Base-by-base conservation (phyloP, 1,284 basidiomycete genomes). In the Moesziomyces globuligerus region DNA sequence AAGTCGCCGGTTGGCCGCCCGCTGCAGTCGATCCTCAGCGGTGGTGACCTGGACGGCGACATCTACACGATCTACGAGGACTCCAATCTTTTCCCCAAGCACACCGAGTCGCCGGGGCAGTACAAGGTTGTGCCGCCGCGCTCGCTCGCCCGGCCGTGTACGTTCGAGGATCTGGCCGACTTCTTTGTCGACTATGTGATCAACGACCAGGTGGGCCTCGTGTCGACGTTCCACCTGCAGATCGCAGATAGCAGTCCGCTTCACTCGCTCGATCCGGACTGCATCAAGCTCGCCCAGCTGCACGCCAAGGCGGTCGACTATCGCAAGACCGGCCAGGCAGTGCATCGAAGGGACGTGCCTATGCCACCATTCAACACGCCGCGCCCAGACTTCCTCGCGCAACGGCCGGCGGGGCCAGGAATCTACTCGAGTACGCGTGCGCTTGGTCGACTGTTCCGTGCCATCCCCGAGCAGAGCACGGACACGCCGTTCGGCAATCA, bases 81-180 rank as follows among this genome's bases (percentile, higher is more conserved):
- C 39, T 45, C 53, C 15, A 38, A 37, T 79, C 90, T 47, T 78
- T 90, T 43, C 86, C 90, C 25, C 79, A 85, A 28, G 81, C 81
- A 32, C 8, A 83, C 86, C 3, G 79, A 78, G 37, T 15, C 50
- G 11, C 86, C 90, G 6, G 89, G 87, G 2, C 78, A 81, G n/a
- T 90, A 90, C 10, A 72, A 83, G 3, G 83, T 87, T 1, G 87
- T 86, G 0, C 72, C 78, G 10, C 86, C 83, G 69, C 87, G 86
- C 52, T 44, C 84, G 3, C 78, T 91, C 1, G 77, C 85, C 40
- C 86, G 86, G 26, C 85, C 83, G 32, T 88, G 87, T 79, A 58
- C 48, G 10, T 90, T 89, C 85, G 83, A 77, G 17, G 91, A 90
- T 81, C 88, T 91, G 2, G 88, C 87, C 2, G 87, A 90, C 44